phyloP scores from a whole-genome alignment of 2,329 filamentous ascomycete genomes.

The Diplodia corticola region DNA sequence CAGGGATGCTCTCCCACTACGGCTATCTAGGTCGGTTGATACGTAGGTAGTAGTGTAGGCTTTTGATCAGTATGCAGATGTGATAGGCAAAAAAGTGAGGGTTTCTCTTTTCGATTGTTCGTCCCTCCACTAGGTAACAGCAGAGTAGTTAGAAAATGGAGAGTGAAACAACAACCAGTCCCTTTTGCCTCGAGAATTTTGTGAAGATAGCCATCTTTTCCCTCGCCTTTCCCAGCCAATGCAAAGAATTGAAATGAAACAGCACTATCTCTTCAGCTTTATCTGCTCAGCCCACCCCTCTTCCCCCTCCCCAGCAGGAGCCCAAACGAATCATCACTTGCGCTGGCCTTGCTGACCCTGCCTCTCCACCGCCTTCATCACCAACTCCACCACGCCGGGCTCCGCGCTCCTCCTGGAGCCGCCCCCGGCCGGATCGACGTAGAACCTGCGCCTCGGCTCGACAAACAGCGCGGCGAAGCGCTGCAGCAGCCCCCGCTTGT shows the following conservation, averaged over 20 bases:
- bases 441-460: slow-evolving; percentile 3
- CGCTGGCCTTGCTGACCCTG: neutral
- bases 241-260: too few species aligned
- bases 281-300: too few species aligned
- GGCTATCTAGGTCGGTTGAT: neutral
- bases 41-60: neutral
- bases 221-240: neutral
- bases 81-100: neutral
- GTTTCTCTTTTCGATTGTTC: neutral
- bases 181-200: neutral
- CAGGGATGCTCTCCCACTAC: neutral
- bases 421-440: neutral
- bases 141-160: neutral
- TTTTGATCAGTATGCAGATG: neutral
- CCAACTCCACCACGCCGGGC: slow-evolving; percentile 2
- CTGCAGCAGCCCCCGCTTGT: neutral
- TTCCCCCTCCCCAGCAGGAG: too few species aligned
- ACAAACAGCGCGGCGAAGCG: neutral
- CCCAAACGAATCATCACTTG: neutral
- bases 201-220: neutral
- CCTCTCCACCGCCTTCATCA: slow-evolving; percentile 15
- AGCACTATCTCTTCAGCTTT: too few species aligned
- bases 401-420: slow-evolving; percentile 6
- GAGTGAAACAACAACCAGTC: neutral
- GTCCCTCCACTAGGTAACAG: neutral